Base-by-base conservation (phyloP, 768 basidiomycete species). In the Mycena chlorophos region DNA sequence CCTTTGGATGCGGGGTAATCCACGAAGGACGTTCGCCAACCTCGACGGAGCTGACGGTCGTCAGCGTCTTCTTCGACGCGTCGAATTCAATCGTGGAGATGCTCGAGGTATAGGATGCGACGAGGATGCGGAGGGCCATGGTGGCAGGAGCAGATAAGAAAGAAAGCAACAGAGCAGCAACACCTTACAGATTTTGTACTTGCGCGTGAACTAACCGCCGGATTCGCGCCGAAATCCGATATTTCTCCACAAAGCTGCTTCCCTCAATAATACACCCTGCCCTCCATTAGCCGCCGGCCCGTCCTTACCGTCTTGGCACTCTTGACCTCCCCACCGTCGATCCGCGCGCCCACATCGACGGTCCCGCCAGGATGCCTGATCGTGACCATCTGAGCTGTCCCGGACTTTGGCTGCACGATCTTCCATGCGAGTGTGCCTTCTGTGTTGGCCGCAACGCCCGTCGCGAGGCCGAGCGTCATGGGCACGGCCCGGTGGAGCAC, bases 1-100 rank as follows among this genome's bases (percentile, higher is more conserved):
- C 80, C 0, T 65, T 68, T 0, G 85, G 84, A 64, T 87, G 80
- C 5, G 74, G 71, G 12, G 85, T 79, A 57, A 94, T 77, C 91
- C 91, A 94, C 4, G 89, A 90, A 0, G 91, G 88, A 63, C 83
- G 82, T 60, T 77, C 69, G 25, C 88, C 87, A 30, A 84, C 81
- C 8, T 68, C 65, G 49, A 82, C 63, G 16, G 75, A 59, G 3
- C 82, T 78, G 13, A 72, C 63, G 28, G 81, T 66, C 12, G 71
- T 72, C 53, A 91, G 70, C 22, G 75, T 76, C 5, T 72, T 65
- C 0, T 70, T 65, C 1, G 70, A 43, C 64, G 8, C 83, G 74
- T 89, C 81, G 63, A 94, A 92, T 19, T 69, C 65, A 51, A 91
- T 74, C 1, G 87, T 85, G 34, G 78, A 75, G 58, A 93, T 77